Evolutionary conservation across 495 filamentous ascomycete species (phyloP).

Genomic region (Chaetomium cochliodes): DNA sequence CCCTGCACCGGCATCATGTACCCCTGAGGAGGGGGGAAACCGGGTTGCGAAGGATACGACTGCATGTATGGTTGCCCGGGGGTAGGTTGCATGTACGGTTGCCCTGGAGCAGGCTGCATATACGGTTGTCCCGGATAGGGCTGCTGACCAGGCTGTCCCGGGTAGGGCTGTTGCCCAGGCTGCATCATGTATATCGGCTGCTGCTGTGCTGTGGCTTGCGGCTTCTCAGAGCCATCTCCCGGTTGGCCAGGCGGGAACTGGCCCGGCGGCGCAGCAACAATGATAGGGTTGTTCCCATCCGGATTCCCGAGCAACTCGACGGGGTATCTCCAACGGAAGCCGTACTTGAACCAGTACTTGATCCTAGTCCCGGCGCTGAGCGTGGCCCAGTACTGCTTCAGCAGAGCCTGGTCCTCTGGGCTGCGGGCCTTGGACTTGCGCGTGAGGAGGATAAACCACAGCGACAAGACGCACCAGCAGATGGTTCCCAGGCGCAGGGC

Average conservation of each 20-base stretch:
- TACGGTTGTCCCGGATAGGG: neutral
- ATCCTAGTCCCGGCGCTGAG: constrained; percentile 41
- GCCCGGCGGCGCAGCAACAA: neutral
- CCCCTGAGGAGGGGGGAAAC: neutral
- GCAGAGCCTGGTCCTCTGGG: constrained; percentile 41
- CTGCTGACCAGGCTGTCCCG: too few relatives aligned
- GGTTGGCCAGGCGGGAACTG: neutral
- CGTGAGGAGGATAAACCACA: constrained; percentile 45
- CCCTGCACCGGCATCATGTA: constrained; percentile 3
- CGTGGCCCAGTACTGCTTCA: constrained; percentile 46
- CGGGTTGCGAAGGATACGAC: neutral
- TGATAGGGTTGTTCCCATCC: neutral
- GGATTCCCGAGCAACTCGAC: constrained; percentile 30
- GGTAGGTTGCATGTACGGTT: neutral
- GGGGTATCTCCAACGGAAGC: constrained; percentile 52
- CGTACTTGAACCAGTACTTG: constrained; percentile 51
- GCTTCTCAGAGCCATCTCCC: constrained; percentile 9
- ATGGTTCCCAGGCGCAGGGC: constrained; percentile 50
- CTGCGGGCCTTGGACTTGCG: constrained; percentile 43
- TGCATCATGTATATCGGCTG: neutral
- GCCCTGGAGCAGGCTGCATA: too few relatives aligned
- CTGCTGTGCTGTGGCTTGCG: neutral
- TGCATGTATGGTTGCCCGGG: neutral
- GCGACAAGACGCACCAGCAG: constrained; percentile 47
- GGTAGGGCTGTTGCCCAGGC: neutral